Conservation (phyloP, 495 filamentous ascomycete species). For the Tuber umbilicatum region DNA sequence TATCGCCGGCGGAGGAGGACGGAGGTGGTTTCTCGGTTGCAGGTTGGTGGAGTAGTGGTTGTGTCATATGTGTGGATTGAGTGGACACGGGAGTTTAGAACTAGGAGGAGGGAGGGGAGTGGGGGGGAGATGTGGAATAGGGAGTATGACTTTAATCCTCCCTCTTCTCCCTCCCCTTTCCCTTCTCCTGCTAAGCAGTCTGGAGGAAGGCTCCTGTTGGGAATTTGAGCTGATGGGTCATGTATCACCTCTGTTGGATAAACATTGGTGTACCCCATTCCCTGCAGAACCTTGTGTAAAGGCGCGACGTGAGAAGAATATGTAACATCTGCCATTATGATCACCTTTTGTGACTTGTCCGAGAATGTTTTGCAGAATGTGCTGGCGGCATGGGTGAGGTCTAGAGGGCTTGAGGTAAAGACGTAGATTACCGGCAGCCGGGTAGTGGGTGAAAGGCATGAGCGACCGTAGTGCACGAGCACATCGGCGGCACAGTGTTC, state of each 20-base stretch:
- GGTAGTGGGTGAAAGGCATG: conserved; percentile 85
- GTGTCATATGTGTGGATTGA: conserved; percentile 62
- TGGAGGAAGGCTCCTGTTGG: conserved; percentile 59
- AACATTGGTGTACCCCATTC: conserved; percentile 62
- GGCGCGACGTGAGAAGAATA: conserved; percentile 63
- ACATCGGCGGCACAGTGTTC: conserved; percentile 88
- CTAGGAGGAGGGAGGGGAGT: conserved; percentile 75
- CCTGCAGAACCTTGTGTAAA: conserved; percentile 49
- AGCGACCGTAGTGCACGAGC: conserved; percentile 88
- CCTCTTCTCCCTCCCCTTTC: conserved; percentile 10
- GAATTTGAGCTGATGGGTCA: conserved; percentile 70
- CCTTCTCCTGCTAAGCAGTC: neutral
- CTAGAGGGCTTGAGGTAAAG: conserved; percentile 67
- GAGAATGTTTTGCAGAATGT: conserved; percentile 65
- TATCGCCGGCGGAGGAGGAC: conserved; percentile 74
- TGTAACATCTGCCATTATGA: conserved; percentile 85
- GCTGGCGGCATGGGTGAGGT: conserved; percentile 51
- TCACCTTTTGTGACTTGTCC: conserved; percentile 55
- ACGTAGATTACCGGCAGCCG: conserved; percentile 85
- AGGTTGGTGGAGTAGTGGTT: conserved; percentile 44
- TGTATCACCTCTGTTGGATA: conserved; percentile 66
- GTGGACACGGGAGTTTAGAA: conserved; percentile 73
- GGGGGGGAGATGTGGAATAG: conserved; percentile 87
- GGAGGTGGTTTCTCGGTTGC: conserved; percentile 36
- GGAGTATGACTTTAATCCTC: conserved; percentile 11